Evolutionary conservation across 164 flowering plant species (phyloP), one percentile per base, ranked within the genome.

Genomic region (Nelumbo lutea): DNA sequence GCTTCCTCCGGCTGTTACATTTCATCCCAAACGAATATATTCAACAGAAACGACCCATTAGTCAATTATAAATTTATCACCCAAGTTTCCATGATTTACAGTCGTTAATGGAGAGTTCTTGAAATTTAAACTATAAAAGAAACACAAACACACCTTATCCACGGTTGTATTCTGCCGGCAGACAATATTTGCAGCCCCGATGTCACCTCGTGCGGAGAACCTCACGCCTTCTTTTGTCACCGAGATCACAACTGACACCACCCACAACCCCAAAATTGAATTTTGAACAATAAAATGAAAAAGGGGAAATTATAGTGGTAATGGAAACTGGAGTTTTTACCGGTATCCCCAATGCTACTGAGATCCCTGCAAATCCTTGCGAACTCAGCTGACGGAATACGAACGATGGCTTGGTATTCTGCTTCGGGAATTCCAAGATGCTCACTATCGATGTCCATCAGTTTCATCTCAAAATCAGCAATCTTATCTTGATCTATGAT

Each of bases 391-490:
- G 96, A 81, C 6, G 98, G 96, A 96, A 92, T 90, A 76, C 86
- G 73, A 4, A 90, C 91, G 62, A 92, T 90, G 15, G 96, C 88
- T 68, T 93, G 95, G 68, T 90, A 92, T 70, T 90, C 95, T 11
- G 96, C 89, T 70, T 93, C 96, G 1, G 98, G 98, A 62, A 93
- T 93, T 39, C 96, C 96, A 43, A 93, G 87, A 75, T 92, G 98
- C 81, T 92, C 95, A 58, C 98, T 90, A 66, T 92, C 98, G 39
- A 93, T 90, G 77, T 89, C 93, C 98, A 90, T 93, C 70, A 93
- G 79, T 74, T 89, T 93, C 98, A 93, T 93, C 80, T 89, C 95
- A 78, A 89, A 91, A 79, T 86, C 92, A 1, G 90, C 73, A n/a
- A 89, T 89, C 73, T 88, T 87, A 68, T 89, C 96, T 77, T 85